Base-by-base conservation (phyloP, 2,329 filamentous ascomycete species). In the Aspergillus fischeri region DNA sequence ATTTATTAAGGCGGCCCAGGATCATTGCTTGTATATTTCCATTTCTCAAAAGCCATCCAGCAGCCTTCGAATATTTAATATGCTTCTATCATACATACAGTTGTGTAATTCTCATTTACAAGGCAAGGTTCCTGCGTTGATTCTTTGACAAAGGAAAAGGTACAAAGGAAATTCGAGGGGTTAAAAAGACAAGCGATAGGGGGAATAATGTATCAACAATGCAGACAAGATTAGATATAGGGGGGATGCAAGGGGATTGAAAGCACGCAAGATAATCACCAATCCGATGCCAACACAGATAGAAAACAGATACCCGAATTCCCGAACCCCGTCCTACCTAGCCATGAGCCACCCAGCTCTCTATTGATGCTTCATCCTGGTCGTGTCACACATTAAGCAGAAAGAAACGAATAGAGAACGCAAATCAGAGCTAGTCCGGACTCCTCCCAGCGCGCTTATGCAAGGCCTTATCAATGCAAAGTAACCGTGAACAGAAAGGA, bases 361-460 rank as follows among this genome's bases (percentile, higher is more conserved):
- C 58, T 60, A 59, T 62, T 55, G 55, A 59, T 60, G 62, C 61
- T 66, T 67, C 63, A 59, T 66, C 60, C 61, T 62, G 57, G 61
- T 65, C 64, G 58, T 67, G 54, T 60, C 51, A 49, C 60, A 62
- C 58, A 62, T 60, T 57, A 60, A 48, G 45, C 54, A 50, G 58
- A 59, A 52, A 56, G 54, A 58, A 56, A 57, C 50, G 54, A 60
- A 67, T 58, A 54, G 48, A 55, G 51, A 57, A 60, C 51, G 61
- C 51, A 51, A 56, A 47, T 35, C 41, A 49, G 58, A 60, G 58
- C 59, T 61, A 61, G 59, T 59, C 62, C 56, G 61, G 62, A 67
- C 63, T 67, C 65, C 65, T 63, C 62, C 64, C 62, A 62, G 57
- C 52, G 60, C 58, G 60, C 56, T 65, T 53, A 60, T 60, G 55